A percentile compares a stretch with the other conserved stretches of the same genome.
Evolutionary conservation across 2,329 filamentous ascomycete genomes (phyloP).

Genomic region (Colletotrichum sojae): DNA sequence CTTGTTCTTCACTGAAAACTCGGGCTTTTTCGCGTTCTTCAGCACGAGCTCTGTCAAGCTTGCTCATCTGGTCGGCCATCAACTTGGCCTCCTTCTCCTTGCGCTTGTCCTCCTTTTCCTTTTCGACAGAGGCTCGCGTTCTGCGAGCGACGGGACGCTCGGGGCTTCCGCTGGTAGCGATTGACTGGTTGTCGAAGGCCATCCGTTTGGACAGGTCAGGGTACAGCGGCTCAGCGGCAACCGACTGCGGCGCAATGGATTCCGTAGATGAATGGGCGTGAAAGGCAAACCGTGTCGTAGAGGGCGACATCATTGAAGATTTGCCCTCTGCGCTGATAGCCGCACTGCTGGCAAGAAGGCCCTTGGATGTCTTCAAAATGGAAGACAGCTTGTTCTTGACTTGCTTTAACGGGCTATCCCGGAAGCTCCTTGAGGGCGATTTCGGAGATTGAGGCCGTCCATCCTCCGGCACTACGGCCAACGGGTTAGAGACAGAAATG

Average conservation of each 20-base stretch:
- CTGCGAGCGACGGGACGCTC: constrained; percentile 59
- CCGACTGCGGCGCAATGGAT: constrained; percentile 53
- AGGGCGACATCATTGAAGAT: constrained; percentile 69
- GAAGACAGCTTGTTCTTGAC: constrained; percentile 95
- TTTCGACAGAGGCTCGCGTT: constrained; percentile 72
- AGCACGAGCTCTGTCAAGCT: constrained; percentile 77
- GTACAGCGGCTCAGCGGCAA: constrained; percentile 56
- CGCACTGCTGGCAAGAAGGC: constrained; percentile 84
- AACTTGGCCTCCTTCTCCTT: constrained; percentile 76
- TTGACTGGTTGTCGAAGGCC: constrained; percentile 46
- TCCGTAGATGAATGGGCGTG: constrained; percentile 64
- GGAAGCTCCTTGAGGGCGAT: constrained; percentile 69
- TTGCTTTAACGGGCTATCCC: constrained; percentile 88
- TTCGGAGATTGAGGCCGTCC: constrained; percentile 65
- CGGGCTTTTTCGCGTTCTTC: constrained; percentile 79
- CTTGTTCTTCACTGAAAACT: constrained; percentile 70
- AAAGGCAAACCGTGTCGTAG: constrained; percentile 61
- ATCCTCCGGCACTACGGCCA: constrained; percentile 63
- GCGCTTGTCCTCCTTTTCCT: constrained; percentile 76
- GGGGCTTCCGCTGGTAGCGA: constrained; percentile 57
- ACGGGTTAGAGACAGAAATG: constrained; percentile 71
- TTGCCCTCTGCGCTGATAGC: constrained; percentile 75
- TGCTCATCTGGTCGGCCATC: constrained; percentile 72
- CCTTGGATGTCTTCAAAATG: constrained; percentile 89
- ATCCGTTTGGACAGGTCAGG: constrained; percentile 61